Percentiles rank a stretch among this genome's conserved stretches.
Conservation (phyloP, 1,284 basidiomycete genomes). For the Cutaneotrichosporon cutaneum region DNA sequence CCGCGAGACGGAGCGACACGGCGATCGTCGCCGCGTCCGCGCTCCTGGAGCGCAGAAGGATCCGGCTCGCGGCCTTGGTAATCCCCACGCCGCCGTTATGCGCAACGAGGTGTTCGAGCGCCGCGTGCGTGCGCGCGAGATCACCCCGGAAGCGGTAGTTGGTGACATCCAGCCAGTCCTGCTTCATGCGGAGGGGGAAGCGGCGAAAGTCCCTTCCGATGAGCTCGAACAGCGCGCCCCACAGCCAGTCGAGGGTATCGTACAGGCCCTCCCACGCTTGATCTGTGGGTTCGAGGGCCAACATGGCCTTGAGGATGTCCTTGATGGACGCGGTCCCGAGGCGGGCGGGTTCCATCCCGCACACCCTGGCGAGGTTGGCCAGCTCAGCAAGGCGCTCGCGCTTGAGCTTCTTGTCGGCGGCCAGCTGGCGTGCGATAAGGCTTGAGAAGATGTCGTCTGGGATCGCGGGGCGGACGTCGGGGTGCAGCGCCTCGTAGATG, state of each 20-base stretch:
- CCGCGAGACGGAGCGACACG: slow-evolving; percentile 17
- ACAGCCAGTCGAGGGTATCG: slow-evolving; percentile 24
- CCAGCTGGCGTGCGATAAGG: slow-evolving; percentile 35
- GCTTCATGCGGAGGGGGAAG: slow-evolving; percentile 6
- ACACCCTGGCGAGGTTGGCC: slow-evolving; percentile 31
- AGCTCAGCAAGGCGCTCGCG: slow-evolving; percentile 27
- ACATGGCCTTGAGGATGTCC: slow-evolving; percentile 4
- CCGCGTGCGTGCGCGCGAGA: slow-evolving; percentile 2
- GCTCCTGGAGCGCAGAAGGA: slow-evolving; percentile 7
- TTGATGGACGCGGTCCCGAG: slow-evolving; percentile 19
- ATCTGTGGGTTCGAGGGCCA: neutral
- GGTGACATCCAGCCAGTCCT: slow-evolving; percentile 17
- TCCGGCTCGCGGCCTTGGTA: slow-evolving; percentile 6
- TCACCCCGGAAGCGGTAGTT: slow-evolving; percentile 12
- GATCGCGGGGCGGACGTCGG: slow-evolving; percentile 34
- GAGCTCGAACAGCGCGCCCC: slow-evolving; percentile 14
- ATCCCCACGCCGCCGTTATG: slow-evolving; percentile 24
- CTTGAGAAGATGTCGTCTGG: slow-evolving; percentile 39
- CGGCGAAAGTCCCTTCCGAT: slow-evolving; percentile 5
- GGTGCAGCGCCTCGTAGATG: slow-evolving; percentile 37
- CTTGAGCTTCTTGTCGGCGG: slow-evolving; percentile 5
- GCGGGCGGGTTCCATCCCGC: slow-evolving; percentile 28
- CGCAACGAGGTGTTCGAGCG: slow-evolving; percentile 26
- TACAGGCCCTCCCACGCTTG: neutral
- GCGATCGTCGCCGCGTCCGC: neutral